Base-by-base conservation (phyloP, 2,329 filamentous ascomycete species). In the Penicillium sp. region DNA sequence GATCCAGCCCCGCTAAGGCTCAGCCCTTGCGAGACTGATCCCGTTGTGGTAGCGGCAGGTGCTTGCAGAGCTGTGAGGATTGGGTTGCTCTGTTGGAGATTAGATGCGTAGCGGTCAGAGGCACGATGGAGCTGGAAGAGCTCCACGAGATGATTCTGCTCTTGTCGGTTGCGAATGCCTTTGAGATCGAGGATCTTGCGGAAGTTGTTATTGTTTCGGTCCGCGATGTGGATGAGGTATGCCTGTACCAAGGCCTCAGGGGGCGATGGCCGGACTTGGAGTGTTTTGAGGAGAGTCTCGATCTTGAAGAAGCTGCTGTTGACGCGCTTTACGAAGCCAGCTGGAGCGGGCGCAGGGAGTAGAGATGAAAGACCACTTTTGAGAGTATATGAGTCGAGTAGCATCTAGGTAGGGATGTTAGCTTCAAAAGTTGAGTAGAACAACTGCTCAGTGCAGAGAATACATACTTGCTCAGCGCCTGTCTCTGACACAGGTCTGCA, bases 171-270 rank as follows among this genome's bases (percentile, higher is more conserved):
- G 55, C 89, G 86, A 60, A 99, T 89, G 49, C 95, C 95, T 76
- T 99, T 99, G 63, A 99, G 84, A 52, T 99, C 95, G 47, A 99
- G 86, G 60, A 99, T 90, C 78, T 97, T 98, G 72, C 88, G 88
- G 84, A 99, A 99, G 78, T 99, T 99, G 69, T 87, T 85, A 73
- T 98, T 95, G 63, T 90, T 96, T 56, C 90, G 88, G 80, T 99
- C 95, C 66, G 87, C 92, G 65, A 99, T 95, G 78, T 98, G 95
- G 75, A 98, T 96, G 36, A 99, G 87, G 74, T 99, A 99, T 36
- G 95, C 95, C 78, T 98, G 94, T 0, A 99, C 93, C 3, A 99
- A 85, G 2, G 91, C 94, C 79, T 99, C 95, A 0, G 94, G 90
- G 0, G 95, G 95, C 4, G 90, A 91, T 2, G 93, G 87, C 31